phyloP scores from a whole-genome alignment of 2,329 filamentous ascomycete genomes.

The Pyricularia sp. region DNA sequence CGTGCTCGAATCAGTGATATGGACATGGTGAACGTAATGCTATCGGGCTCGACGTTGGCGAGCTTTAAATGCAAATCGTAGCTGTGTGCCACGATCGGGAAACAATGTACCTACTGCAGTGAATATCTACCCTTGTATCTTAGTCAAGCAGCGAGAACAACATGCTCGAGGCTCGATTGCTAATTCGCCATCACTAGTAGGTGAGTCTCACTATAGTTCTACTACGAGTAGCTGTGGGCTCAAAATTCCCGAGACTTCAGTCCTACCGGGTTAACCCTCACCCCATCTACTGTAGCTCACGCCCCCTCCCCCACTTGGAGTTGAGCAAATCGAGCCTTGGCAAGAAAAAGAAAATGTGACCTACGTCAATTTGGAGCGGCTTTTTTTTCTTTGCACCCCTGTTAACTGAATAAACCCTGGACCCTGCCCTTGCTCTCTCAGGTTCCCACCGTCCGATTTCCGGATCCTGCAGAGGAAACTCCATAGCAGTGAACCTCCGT shows the following conservation, averaged over 20 bases:
- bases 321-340: background rate
- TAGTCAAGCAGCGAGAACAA: background rate
- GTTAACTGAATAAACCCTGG: background rate
- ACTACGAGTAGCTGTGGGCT: background rate
- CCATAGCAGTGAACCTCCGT: background rate
- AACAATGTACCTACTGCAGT: too few relatives aligned
- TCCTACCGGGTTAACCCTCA: background rate
- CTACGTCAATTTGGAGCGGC: background rate
- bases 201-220: too few relatives aligned
- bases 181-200: background rate
- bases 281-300: background rate
- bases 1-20: too few relatives aligned
- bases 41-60: background rate
- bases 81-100: too few relatives aligned
- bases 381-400: background rate
- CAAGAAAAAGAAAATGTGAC: background rate
- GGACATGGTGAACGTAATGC: background rate
- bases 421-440: background rate
- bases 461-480: background rate
- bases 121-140: background rate
- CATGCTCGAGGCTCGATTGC: background rate
- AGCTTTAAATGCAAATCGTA: background rate
- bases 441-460: slow-evolving; percentile 1
- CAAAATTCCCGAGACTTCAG: background rate
- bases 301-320: background rate